Base-by-base conservation (phyloP, 2,329 filamentous ascomycete species). In the Nothomitra cinnamomea region DNA sequence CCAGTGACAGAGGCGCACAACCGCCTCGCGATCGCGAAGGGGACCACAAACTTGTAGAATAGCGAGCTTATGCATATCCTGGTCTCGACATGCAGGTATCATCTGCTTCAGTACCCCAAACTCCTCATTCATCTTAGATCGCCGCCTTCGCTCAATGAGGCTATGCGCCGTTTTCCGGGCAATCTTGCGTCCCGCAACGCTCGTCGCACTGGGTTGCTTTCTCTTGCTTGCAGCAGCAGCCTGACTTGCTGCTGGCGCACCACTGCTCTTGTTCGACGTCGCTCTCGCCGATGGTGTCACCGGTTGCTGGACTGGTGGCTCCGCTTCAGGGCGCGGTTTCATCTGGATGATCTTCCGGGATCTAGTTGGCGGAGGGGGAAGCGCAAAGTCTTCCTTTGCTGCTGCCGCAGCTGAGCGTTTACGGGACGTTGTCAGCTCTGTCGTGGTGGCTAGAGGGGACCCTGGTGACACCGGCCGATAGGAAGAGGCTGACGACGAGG, bases 111-210 rank as follows among this genome's bases (percentile, higher is more conserved):
- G 70, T 15, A 94, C 84, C 1, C 81, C 85, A 70, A 96, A 96
- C 69, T 96, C 92, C 66, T 96, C 90, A 61, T 98, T 96, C 90
- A 96, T 98, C 72, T 96, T 98, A 12, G 87, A 94, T 57, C 92
- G 76, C 61, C 92, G 73, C 55, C 90, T 73, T 47, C 92, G 76
- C 70, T 98, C 92, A 60, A 96, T 98, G 59, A 96, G 70, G 62
- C 88, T 95, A 64, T 98, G 92, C 10, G 92, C 92, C 1, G 90
- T 96, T 70, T 95, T 96, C 59, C 92, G 78, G 4, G 92, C 89
- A 60, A 92, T 94, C 72, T 95, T 96, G 54, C 88, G 78, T n/a
- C 88, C 88, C 0, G 89, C 88, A 1, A 86, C 86, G 60, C 85
- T 94, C 4, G 82, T 84, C 1, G 79, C 77, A 52, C 78, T 81